phyloP scores from a whole-genome alignment of 164 flowering plant species.

The Kalanchoe fedtschenkoi region DNA sequence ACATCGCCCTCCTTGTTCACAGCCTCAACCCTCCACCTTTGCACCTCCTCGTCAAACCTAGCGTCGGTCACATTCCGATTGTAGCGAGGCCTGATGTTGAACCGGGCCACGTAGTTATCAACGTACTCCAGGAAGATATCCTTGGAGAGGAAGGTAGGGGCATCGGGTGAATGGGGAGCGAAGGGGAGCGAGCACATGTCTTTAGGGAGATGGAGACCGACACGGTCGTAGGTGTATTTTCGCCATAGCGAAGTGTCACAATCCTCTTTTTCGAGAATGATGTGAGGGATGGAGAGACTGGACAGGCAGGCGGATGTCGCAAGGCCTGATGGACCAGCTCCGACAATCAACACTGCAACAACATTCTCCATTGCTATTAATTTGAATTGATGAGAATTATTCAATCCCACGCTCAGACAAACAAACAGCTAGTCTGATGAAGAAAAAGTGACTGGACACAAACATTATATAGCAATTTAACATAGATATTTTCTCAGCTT shows the following conservation, averaged over 20 bases:
- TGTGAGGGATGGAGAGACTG: constrained; percentile 12
- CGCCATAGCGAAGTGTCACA: constrained; percentile 30
- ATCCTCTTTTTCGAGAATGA: constrained; percentile 31
- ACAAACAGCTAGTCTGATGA: too few species aligned
- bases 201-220: constrained; percentile 30
- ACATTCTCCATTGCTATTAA: constrained; percentile 5
- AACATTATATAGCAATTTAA: too few species aligned
- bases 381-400: too few species aligned
- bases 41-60: not conserved
- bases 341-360: constrained; percentile 16
- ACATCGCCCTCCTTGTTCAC: constrained; percentile 7
- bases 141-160: constrained; percentile 22
- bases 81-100: constrained; percentile 18
- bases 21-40: constrained; percentile 20
- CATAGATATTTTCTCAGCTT: too few species aligned
- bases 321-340: constrained; percentile 30
- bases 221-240: constrained; percentile 25
- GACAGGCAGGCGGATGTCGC: constrained; percentile 28
- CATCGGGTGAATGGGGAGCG: constrained; percentile 11
- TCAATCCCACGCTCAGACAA: too few species aligned
- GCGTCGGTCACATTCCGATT: constrained; percentile 14
- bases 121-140: constrained; percentile 20
- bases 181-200: constrained; percentile 30
- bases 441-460: too few species aligned
- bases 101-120: constrained; percentile 20